These are phyloP conservation scores for Fusarium sp. DNA, from an alignment of 2,329 filamentous ascomycete species.

Conservation along the genomic window DNA sequence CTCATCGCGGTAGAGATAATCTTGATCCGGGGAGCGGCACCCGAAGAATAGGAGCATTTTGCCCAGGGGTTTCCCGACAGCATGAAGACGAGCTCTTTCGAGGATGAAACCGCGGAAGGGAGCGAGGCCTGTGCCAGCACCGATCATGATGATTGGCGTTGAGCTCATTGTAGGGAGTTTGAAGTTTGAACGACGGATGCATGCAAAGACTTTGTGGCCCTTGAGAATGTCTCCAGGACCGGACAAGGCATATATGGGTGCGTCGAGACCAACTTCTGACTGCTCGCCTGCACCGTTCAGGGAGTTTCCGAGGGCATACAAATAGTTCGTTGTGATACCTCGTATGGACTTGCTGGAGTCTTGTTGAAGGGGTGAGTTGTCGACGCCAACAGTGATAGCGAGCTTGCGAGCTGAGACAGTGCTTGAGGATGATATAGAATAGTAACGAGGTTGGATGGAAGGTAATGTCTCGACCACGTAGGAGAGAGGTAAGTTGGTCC, in stretches of 20 bases:
- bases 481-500: slow-evolving; percentile 54
- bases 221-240: slow-evolving; percentile 32
- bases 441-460: slow-evolving; percentile 64
- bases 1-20: slow-evolving; percentile 67
- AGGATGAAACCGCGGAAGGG: slow-evolving; percentile 52
- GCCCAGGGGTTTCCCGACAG: slow-evolving; percentile 40
- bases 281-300: slow-evolving; percentile 6
- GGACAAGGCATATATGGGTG: slow-evolving; percentile 25
- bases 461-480: slow-evolving; percentile 69
- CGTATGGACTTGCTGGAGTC: slow-evolving; percentile 28
- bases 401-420: slow-evolving; percentile 47
- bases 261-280: not conserved
- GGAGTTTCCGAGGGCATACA: slow-evolving; percentile 36
- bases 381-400: slow-evolving; percentile 43
- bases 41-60: slow-evolving; percentile 66
- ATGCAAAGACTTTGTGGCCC: slow-evolving; percentile 40
- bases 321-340: slow-evolving; percentile 48
- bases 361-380: slow-evolving; percentile 32
- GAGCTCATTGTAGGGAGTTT: slow-evolving; percentile 57
- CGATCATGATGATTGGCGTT: slow-evolving; percentile 65
- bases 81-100: slow-evolving; percentile 41
- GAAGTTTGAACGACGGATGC: slow-evolving; percentile 55
- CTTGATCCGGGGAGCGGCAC: slow-evolving; percentile 64
- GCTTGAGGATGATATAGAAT: slow-evolving; percentile 71
- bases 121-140: slow-evolving; percentile 63